A percentile compares a stretch with the other conserved stretches of the same genome.
Conservation (phyloP, 75 land plant genomes). For the Larix kaempferi region DNA sequence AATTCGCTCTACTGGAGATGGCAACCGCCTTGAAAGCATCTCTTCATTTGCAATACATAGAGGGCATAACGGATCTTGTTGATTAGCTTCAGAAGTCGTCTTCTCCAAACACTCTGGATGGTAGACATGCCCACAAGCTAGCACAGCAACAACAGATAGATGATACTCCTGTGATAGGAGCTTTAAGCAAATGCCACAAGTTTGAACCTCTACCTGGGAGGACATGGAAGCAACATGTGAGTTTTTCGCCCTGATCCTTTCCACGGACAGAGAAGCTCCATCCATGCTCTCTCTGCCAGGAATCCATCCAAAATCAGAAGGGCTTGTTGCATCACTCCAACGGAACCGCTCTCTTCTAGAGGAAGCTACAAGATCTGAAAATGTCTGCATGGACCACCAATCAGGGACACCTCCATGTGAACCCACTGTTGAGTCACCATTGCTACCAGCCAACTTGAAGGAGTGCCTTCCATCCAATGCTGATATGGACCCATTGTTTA, state of each 20-base stretch:
- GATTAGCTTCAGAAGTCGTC: conserved; percentile 18
- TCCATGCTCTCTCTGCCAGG: conserved; percentile 16
- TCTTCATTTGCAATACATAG: conserved; percentile 13
- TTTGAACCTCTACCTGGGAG: conserved; percentile 8
- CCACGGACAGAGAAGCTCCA: conserved; percentile 19
- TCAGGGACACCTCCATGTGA: not conserved
- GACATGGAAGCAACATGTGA: not conserved
- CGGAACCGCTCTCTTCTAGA: conserved; percentile 33
- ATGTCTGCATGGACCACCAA: conserved; percentile 37
- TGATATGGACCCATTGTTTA: conserved; percentile 17
- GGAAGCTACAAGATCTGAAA: conserved; percentile 35
- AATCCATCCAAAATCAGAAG: conserved; percentile 18
- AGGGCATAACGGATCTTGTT: conserved; percentile 47
- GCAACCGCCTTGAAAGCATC: not conserved
- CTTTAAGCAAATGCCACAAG: conserved; percentile 29
- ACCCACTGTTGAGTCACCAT: conserved; percentile 23
- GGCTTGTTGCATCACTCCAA: conserved; percentile 28
- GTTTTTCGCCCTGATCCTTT: conserved; percentile 24
- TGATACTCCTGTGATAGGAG: conserved; percentile 16
- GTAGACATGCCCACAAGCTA: conserved; percentile 41
- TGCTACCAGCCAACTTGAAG: conserved; percentile 26
- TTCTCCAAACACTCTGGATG: conserved; percentile 46
- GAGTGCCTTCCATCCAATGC: conserved; percentile 49
- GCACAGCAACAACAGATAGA: conserved; percentile 36
- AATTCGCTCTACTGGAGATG: conserved; percentile 20